Percentiles rank a stretch among this genome's conserved stretches.
These are phyloP conservation scores for Mortierella hygrophila DNA, from an alignment of 192 early-diverging fungal species.

Conservation along the genomic window DNA sequence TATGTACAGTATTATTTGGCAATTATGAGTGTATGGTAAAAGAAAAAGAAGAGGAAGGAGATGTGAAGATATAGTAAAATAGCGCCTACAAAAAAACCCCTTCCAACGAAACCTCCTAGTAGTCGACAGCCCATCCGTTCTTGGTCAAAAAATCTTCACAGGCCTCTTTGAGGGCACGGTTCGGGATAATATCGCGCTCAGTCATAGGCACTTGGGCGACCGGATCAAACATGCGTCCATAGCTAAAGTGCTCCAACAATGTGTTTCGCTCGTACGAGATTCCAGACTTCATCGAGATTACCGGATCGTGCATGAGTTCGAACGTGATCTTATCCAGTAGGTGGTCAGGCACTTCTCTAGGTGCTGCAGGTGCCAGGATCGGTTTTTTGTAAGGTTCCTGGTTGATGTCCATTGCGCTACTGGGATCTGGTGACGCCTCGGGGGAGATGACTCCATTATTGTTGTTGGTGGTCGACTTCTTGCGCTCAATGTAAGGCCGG, in stretches of 20 bases:
- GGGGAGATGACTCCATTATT: neutral
- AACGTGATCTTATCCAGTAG: conserved; percentile 82
- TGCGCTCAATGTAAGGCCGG: conserved; percentile 67
- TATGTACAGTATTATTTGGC: neutral
- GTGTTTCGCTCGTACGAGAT: conserved; percentile 83
- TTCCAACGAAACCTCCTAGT: neutral
- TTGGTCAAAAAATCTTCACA: conserved; percentile 72
- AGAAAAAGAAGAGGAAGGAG: neutral
- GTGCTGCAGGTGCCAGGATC: neutral
- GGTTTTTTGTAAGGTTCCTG: neutral
- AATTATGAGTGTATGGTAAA: neutral
- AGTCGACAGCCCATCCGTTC: conserved; percentile 73
- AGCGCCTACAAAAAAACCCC: neutral
- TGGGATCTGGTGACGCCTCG: conserved; percentile 22
- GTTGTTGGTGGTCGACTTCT: conserved; percentile 43
- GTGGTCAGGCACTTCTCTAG: conserved; percentile 68
- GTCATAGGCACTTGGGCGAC: conserved; percentile 74
- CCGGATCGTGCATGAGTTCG: conserved; percentile 87
- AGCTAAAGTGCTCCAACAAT: conserved; percentile 79
- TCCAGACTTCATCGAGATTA: conserved; percentile 67
- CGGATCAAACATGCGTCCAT: conserved; percentile 90
- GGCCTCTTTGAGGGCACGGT: conserved; percentile 78
- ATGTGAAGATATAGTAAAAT: neutral
- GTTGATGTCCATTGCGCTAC: neutral
- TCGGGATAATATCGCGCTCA: conserved; percentile 79